These are phyloP conservation scores for Saprolegnia parasitica DNA, from an alignment of 352 stramenopile species.

Conservation along the genomic window DNA sequence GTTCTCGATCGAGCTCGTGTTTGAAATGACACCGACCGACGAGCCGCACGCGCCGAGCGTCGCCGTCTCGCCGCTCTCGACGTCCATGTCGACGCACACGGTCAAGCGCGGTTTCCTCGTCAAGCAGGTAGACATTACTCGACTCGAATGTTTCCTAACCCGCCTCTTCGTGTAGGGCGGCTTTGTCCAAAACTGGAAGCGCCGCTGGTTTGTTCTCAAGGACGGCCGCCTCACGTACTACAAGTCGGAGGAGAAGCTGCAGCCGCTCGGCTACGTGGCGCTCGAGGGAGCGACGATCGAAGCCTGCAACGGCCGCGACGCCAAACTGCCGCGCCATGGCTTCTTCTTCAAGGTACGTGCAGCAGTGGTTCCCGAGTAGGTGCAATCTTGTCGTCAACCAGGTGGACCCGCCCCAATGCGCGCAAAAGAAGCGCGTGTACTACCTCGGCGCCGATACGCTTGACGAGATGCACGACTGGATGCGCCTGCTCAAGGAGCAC, in stretches of 20 bases:
- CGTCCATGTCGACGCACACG: conserved; percentile 6
- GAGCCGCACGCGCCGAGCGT: neutral
- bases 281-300: conserved; percentile 31
- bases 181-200: conserved; percentile 84
- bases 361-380: conserved; percentile 24
- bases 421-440: conserved; percentile 51
- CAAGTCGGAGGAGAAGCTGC: conserved; percentile 52
- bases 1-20: conserved; percentile 32
- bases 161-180: conserved; percentile 37
- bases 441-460: conserved; percentile 68
- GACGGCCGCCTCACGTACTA: conserved; percentile 82
- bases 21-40: neutral
- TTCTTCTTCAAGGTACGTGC: conserved; percentile 22
- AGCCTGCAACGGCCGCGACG: neutral
- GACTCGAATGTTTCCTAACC: neutral
- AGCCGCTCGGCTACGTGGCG: conserved; percentile 60
- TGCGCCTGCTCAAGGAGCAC: conserved; percentile 50
- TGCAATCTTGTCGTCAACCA: conserved; percentile 60
- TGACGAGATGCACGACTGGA: conserved; percentile 65
- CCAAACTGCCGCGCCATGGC: neutral
- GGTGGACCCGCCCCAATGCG: conserved; percentile 47
- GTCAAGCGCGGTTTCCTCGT: conserved; percentile 20
- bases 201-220: conserved; percentile 74
- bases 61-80: conserved; percentile 4
- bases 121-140: conserved; percentile 5